Conservation (phyloP, 257 asterid species). For the Leonotis leonurus region DNA sequence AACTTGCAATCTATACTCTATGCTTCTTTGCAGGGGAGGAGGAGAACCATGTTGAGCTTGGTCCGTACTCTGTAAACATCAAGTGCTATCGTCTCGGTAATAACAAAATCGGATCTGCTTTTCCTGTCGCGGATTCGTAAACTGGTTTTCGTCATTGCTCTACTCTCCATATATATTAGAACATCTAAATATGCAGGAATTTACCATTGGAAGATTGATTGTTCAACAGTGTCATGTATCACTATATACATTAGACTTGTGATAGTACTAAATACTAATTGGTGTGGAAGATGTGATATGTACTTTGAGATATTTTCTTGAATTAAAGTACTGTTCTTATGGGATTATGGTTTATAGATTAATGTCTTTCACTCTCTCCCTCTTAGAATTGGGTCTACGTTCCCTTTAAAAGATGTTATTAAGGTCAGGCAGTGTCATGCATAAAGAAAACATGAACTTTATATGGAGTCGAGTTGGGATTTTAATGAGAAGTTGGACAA, state of each 20-base stretch:
- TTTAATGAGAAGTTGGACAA: too few relatives aligned
- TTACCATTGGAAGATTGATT: background rate
- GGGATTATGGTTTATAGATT: background rate
- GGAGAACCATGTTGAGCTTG: slow-evolving; percentile 71
- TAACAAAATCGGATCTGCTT: slow-evolving; percentile 69
- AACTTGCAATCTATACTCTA: slow-evolving; percentile 69
- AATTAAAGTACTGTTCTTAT: background rate
- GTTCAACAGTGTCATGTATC: background rate
- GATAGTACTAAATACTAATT: background rate
- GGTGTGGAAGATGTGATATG: background rate
- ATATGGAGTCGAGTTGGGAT: too few relatives aligned
- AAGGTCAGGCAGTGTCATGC: too few relatives aligned
- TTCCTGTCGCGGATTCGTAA: slow-evolving; percentile 70
- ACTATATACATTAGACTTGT: background rate
- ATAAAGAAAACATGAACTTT: too few relatives aligned
- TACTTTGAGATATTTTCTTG: background rate
- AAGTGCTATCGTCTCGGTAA: slow-evolving; percentile 75
- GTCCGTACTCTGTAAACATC: slow-evolving; percentile 74
- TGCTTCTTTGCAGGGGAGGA: slow-evolving; percentile 77
- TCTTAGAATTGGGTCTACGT: too few relatives aligned
- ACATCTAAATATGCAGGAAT: background rate
- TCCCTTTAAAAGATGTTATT: too few relatives aligned
- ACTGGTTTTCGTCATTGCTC: too few relatives aligned
- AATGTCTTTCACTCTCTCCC: too few relatives aligned
- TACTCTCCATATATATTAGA: background rate